Evolutionary conservation across 441 rosid species (phyloP).

Genomic region (Melianthus villosus): DNA sequence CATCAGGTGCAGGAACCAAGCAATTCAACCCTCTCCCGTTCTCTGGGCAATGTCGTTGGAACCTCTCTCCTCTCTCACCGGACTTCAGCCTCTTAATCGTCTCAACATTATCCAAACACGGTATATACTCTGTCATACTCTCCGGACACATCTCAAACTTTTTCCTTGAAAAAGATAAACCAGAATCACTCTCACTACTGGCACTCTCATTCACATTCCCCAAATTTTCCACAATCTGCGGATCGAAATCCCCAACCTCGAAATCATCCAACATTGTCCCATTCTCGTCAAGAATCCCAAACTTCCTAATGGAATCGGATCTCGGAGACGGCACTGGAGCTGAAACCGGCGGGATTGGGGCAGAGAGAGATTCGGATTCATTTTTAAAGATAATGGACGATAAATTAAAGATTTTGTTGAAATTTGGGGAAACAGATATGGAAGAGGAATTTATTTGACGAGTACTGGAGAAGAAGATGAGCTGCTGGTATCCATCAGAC

Average conservation of each 20-base stretch:
- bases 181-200: conserved; percentile 11
- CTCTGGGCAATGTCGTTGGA: conserved; percentile 73
- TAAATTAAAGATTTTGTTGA: conserved; percentile 27
- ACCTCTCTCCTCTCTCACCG: conserved; percentile 62
- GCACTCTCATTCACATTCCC: conserved; percentile 22
- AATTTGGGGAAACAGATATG: conserved; percentile 51
- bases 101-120: conserved; percentile 56
- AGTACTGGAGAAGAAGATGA: conserved; percentile 43
- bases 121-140: conserved; percentile 39
- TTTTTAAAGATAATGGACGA: conserved; percentile 21
- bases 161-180: no score
- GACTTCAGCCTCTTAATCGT: conserved; percentile 47
- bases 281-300: conserved; percentile 60
- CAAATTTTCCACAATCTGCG: conserved; percentile 37
- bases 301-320: conserved; percentile 18
- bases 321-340: conserved; percentile 14
- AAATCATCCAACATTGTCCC: conserved; percentile 76
- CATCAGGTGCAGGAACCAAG: conserved; percentile 46
- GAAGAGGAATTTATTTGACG: conserved; percentile 13
- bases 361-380: not conserved
- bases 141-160: conserved; percentile 24
- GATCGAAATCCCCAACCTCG: conserved; percentile 67
- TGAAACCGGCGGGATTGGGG: conserved; percentile 15
- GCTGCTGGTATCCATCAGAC: conserved; percentile 48
- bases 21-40: conserved; percentile 21